These are phyloP conservation scores for Hypoxylon subgilvum DNA, from an alignment of 495 filamentous ascomycete species.

Conservation along the genomic window DNA sequence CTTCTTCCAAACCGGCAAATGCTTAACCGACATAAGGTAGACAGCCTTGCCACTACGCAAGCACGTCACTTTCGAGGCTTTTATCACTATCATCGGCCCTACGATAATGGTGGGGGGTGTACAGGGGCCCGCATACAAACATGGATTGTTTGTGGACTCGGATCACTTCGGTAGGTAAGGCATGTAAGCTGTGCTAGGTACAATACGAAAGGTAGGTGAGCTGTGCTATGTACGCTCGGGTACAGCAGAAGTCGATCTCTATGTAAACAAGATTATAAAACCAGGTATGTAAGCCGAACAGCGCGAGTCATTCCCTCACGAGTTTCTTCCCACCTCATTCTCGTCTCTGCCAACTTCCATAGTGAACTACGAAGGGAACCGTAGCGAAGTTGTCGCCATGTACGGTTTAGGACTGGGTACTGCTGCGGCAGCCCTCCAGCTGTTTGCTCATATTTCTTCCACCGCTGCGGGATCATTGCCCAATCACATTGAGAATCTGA, in stretches of 20 bases:
- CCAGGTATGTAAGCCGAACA: background rate
- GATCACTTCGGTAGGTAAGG: conserved; percentile 7
- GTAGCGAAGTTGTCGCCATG: conserved; percentile 4
- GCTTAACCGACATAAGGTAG: conserved; percentile 4
- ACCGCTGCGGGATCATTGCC: conserved; percentile 31
- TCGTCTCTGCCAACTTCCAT: background rate
- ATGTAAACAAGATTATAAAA: conserved; percentile 17
- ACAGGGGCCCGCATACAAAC: background rate
- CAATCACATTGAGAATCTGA: conserved; percentile 48
- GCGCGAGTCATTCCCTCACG: background rate
- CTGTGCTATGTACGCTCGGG: no score
- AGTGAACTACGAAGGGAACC: background rate
- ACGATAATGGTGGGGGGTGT: conserved; percentile 6
- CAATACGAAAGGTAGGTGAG: no score
- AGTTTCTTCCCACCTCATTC: background rate
- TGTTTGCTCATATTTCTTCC: conserved; percentile 41
- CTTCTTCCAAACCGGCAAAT: conserved; percentile 12
- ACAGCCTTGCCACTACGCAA: conserved; percentile 10
- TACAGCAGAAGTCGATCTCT: conserved; percentile 19
- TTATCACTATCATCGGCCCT: no score
- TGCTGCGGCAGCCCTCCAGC: conserved; percentile 30
- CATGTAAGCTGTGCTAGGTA: no score
- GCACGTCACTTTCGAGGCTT: conserved; percentile 20
- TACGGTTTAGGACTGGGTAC: background rate
- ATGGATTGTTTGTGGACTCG: conserved; percentile 5